Evolutionary conservation across 768 basidiomycete genomes (phyloP).

Genomic region (Boletus sp.): DNA sequence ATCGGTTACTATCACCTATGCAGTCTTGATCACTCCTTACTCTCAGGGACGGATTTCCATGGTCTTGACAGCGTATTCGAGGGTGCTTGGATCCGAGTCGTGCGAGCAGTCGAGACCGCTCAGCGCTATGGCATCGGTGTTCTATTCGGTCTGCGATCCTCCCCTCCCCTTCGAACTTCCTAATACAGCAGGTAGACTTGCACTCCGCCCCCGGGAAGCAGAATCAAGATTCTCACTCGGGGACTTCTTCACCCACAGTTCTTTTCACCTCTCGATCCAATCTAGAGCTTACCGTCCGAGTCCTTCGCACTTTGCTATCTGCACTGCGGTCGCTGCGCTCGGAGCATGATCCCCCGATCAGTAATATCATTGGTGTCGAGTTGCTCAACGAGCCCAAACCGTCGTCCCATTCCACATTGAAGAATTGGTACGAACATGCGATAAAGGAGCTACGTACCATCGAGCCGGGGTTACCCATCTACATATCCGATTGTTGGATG

Average conservation of each 20-base stretch:
- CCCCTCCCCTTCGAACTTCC: slow-evolving; percentile 10
- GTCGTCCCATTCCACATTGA: slow-evolving; percentile 45
- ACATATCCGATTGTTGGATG: slow-evolving; percentile 76
- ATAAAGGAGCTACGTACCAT: slow-evolving; percentile 50
- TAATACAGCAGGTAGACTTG: slow-evolving; percentile 46
- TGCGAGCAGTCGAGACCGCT: slow-evolving; percentile 57
- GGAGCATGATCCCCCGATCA: slow-evolving; percentile 36
- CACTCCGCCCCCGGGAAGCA: slow-evolving; percentile 77
- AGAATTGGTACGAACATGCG: slow-evolving; percentile 60
- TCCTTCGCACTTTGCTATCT: slow-evolving; percentile 44
- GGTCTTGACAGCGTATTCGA: slow-evolving; percentile 45
- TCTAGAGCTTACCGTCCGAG: slow-evolving; percentile 44
- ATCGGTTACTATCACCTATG: slow-evolving; percentile 74
- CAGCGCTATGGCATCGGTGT: slow-evolving; percentile 62
- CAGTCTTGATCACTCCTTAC: slow-evolving; percentile 52
- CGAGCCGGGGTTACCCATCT: slow-evolving; percentile 59
- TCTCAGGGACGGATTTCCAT: slow-evolving; percentile 65
- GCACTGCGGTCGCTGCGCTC: slow-evolving; percentile 47
- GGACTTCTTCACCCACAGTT: slow-evolving; percentile 48
- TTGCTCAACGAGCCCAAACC: slow-evolving; percentile 61
- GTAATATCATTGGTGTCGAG: slow-evolving; percentile 54
- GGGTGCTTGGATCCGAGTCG: slow-evolving; percentile 68
- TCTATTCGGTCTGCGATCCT: slow-evolving; percentile 50
- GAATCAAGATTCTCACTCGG: slow-evolving; percentile 64
- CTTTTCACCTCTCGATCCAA: slow-evolving; percentile 48